phyloP scores from a whole-genome alignment of 345 rosid genomes.

The Ceriops tagal region DNA sequence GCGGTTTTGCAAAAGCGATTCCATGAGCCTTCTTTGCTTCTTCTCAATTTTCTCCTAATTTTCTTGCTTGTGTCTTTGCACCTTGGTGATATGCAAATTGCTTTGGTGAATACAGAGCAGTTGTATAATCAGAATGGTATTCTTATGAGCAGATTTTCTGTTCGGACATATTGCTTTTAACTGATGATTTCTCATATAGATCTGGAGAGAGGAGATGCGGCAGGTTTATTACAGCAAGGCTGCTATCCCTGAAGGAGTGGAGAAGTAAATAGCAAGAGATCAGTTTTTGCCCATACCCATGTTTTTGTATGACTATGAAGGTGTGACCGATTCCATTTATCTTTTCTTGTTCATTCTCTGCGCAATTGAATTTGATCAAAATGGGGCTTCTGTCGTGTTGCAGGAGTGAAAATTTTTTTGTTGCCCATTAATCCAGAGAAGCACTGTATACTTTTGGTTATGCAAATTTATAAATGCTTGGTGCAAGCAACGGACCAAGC shows the following conservation, averaged over 20 bases:
- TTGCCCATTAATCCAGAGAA: not conserved
- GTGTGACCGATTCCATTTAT: conserved; percentile 13
- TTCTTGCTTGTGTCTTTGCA: no score
- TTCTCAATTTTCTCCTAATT: not conserved
- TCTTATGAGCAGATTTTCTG: not conserved
- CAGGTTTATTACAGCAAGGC: conserved; percentile 74
- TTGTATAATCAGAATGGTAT: not conserved
- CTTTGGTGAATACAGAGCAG: no score
- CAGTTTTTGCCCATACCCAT: not conserved
- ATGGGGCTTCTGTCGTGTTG: not conserved
- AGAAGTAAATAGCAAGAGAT: conserved; percentile 34
- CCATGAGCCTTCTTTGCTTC: no score
- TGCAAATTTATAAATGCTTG: not conserved
- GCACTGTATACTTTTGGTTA: not conserved
- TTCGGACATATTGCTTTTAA: not conserved
- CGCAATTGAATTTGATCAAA: not conserved
- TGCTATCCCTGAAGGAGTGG: conserved; percentile 47
- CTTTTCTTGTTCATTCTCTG: not conserved
- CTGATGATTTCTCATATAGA: conserved; percentile 35
- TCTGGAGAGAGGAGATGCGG: conserved; percentile 94
- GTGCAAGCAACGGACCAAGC: not conserved
- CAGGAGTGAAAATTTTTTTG: conserved; percentile 12
- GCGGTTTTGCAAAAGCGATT: no score
- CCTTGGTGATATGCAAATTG: no score
- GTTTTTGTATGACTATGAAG: conserved; percentile 6